phyloP scores from a whole-genome alignment of 345 rosid species.

The Eucalyptus virginea region DNA sequence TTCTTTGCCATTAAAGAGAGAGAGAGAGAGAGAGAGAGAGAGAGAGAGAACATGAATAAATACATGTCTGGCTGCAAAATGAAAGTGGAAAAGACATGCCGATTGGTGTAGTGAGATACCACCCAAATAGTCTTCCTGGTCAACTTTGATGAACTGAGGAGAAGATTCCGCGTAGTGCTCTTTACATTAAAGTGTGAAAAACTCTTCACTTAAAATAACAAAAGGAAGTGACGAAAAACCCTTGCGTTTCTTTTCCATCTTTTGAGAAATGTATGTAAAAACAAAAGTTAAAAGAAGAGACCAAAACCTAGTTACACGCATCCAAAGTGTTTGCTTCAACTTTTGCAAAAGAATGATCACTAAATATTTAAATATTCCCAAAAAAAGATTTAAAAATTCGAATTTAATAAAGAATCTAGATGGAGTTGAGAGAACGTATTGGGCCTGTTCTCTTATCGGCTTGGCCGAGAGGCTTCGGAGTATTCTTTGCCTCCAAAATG shows the following conservation, averaged over 20 bases:
- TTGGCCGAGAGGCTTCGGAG: background rate
- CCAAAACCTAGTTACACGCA: conserved; percentile 63
- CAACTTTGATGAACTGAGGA: background rate
- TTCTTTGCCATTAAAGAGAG: background rate
- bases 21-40: background rate
- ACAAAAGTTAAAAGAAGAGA: conserved; percentile 29
- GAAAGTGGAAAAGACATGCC: background rate
- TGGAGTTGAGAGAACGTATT: background rate
- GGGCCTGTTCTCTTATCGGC: background rate
- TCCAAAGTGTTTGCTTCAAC: conserved; percentile 20
- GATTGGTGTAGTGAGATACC: background rate
- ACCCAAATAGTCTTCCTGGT: background rate
- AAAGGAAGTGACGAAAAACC: background rate
- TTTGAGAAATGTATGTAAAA: background rate
- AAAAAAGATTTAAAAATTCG: background rate
- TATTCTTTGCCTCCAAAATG: conserved; percentile 24
- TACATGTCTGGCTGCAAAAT: background rate
- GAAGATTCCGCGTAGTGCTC: background rate
- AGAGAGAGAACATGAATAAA: background rate
- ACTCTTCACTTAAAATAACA: background rate
- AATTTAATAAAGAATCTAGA: background rate
- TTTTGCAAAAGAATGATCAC: conserved; percentile 20
- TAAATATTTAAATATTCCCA: background rate
- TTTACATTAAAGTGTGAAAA: background rate
- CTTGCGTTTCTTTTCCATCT: background rate